Evolutionary conservation across 2,329 filamentous ascomycete species (phyloP).

Genomic region (Aciculosporium take): DNA sequence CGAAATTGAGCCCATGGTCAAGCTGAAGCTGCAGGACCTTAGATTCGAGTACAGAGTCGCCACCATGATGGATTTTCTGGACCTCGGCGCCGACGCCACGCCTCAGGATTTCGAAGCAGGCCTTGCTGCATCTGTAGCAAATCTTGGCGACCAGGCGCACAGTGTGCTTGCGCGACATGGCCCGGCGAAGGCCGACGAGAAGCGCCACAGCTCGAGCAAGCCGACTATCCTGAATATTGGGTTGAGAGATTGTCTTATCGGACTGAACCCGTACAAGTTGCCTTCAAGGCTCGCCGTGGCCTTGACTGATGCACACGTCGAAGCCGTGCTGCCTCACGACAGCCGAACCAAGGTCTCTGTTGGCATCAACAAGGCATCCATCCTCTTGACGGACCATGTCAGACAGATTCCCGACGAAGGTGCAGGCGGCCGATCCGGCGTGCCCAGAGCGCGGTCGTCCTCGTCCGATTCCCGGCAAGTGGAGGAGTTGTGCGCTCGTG

Average conservation of each 20-base stretch:
- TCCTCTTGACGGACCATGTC: slow-evolving; percentile 71
- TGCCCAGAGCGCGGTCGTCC: slow-evolving; percentile 14
- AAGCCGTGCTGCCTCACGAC: slow-evolving; percentile 51
- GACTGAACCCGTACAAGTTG: slow-evolving; percentile 66
- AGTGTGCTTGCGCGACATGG: slow-evolving; percentile 24
- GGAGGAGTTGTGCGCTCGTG: slow-evolving; percentile 44
- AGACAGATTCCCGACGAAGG: slow-evolving; percentile 16
- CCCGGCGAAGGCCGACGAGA: slow-evolving; percentile 5
- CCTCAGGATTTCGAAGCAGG: slow-evolving; percentile 60
- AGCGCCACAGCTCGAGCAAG: slow-evolving; percentile 26
- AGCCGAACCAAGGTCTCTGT: slow-evolving; percentile 49
- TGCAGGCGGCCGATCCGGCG: slow-evolving; percentile 6
- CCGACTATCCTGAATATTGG: slow-evolving; percentile 58
- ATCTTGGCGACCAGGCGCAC: slow-evolving; percentile 52
- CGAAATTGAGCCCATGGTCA: slow-evolving; percentile 83
- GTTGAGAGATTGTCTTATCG: slow-evolving; percentile 67
- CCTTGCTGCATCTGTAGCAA: slow-evolving; percentile 67
- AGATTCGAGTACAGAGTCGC: slow-evolving; percentile 81
- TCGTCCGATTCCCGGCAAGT: slow-evolving; percentile 35
- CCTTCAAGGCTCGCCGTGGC: slow-evolving; percentile 65
- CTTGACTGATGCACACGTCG: slow-evolving; percentile 61
- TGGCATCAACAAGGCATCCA: slow-evolving; percentile 63
- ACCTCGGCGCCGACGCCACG: slow-evolving; percentile 50
- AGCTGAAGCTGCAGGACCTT: slow-evolving; percentile 72
- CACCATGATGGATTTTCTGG: slow-evolving; percentile 66